phyloP scores from a whole-genome alignment of 1,284 basidiomycete species.

The Moniliella sp. region DNA sequence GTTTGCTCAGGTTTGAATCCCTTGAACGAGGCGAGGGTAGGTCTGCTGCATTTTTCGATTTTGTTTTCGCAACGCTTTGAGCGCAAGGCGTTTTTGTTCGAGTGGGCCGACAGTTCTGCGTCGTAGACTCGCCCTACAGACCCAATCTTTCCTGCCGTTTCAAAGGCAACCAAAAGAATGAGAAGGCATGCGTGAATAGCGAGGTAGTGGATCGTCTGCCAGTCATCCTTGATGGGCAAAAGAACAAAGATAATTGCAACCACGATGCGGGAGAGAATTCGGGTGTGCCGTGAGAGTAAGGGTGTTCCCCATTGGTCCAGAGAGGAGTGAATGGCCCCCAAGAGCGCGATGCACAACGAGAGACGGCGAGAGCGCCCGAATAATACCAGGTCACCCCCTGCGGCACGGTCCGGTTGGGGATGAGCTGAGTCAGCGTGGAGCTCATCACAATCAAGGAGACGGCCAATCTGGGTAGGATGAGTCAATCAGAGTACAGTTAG shows the following conservation, averaged over 20 bases:
- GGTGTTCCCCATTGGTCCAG: slow-evolving; percentile 14
- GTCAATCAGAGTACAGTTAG: too few relatives aligned
- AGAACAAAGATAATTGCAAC: slow-evolving; percentile 9
- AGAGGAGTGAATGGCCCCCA: slow-evolving; percentile 20
- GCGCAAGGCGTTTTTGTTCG: too few relatives aligned
- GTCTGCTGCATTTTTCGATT: too few relatives aligned
- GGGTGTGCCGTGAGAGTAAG: slow-evolving; percentile 11
- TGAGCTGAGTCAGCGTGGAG: slow-evolving; percentile 8
- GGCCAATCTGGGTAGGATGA: too few relatives aligned
- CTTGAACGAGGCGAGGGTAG: too few relatives aligned
- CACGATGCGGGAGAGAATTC: slow-evolving; percentile 12
- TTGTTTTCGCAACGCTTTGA: slow-evolving; percentile 5
- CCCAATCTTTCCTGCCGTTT: slow-evolving; percentile 27
- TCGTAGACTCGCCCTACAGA: slow-evolving; percentile 17
- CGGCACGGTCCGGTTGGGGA: slow-evolving; percentile 5
- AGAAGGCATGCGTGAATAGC: slow-evolving; percentile 12
- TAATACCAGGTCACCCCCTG: slow-evolving; percentile 22
- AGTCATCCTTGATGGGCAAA: slow-evolving; percentile 11
- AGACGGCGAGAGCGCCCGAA: slow-evolving; percentile 9
- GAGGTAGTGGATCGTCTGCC: slow-evolving; percentile 12
- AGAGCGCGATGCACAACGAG: slow-evolving; percentile 13
- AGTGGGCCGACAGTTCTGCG: slow-evolving; percentile 5
- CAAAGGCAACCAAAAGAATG: slow-evolving; percentile 11
- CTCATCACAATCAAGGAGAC: slow-evolving; percentile 21
- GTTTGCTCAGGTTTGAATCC: too few relatives aligned